Percentiles rank a stretch among this genome's conserved stretches.
Evolutionary conservation across 345 rosid species (phyloP).

Genomic region (Gossypium raimondii): DNA sequence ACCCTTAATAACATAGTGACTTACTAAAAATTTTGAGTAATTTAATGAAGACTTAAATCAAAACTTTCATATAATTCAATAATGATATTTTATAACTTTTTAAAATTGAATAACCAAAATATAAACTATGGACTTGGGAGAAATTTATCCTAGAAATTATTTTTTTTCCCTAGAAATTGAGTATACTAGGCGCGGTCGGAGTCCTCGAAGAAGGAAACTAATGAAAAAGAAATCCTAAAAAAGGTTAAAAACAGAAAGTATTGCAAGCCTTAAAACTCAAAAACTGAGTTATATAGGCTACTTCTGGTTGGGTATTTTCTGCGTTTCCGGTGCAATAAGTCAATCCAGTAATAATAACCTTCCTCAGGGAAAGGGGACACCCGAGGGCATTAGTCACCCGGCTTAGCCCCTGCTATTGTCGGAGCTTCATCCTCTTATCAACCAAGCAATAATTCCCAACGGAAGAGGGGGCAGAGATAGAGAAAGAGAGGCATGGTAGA

Average conservation of each 20-base stretch:
- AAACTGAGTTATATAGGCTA: neutral
- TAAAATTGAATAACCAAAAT: too few relatives aligned
- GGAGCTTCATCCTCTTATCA: neutral
- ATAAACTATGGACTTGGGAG: too few relatives aligned
- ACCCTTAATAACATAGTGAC: too few relatives aligned
- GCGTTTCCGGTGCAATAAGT: neutral
- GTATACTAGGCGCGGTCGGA: neutral
- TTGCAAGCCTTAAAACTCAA: neutral
- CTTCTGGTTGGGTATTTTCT: neutral
- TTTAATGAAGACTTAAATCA: too few relatives aligned
- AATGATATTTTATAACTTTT: too few relatives aligned
- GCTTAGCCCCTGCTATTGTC: neutral
- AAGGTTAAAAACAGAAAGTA: neutral
- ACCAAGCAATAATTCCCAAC: neutral
- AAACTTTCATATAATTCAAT: too few relatives aligned
- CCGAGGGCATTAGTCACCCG: neutral
- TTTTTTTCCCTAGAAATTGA: neutral
- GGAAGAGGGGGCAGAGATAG: slow-evolving; percentile 21
- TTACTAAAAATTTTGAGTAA: too few relatives aligned
- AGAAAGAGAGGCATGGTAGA: slow-evolving; percentile 59
- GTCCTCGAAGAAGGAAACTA: neutral
- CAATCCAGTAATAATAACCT: neutral
- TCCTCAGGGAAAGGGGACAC: neutral
- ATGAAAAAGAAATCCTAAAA: neutral
- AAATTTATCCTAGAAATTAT: too few relatives aligned